These are phyloP conservation scores for Nannochloropsis salina DNA, from an alignment of 108 stramenopile genomes.

Conservation along the genomic window DNA sequence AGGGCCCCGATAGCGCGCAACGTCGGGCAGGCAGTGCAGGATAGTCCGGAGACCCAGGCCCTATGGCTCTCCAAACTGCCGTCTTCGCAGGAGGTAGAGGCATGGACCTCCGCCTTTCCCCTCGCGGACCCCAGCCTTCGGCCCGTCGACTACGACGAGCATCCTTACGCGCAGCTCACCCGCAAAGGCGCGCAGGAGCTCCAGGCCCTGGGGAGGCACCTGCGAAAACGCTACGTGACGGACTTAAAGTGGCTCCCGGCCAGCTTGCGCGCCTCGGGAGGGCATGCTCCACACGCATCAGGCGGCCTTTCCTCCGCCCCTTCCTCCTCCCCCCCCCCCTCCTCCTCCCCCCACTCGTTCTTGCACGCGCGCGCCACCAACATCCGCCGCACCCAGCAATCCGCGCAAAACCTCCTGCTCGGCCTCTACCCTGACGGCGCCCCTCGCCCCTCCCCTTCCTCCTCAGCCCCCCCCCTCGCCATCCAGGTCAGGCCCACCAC, in stretches of 20 bases:
- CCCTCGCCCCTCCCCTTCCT: constrained; percentile 20
- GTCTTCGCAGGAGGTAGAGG: constrained; percentile 15
- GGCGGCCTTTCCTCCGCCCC: not conserved
- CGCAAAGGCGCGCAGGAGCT: not conserved
- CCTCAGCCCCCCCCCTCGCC: not conserved
- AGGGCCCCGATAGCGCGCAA: constrained; percentile 37
- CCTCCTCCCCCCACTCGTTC: not conserved
- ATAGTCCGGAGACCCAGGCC: not conserved
- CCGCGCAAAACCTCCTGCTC: constrained; percentile 32
- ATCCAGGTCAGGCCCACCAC: not conserved
- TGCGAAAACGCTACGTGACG: not conserved
- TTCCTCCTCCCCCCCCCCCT: not conserved
- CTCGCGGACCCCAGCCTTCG: not conserved
- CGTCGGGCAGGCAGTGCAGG: constrained; percentile 28
- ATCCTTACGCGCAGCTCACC: constrained; percentile 15
- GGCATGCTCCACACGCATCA: too few species aligned
- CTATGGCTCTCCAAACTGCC: constrained; percentile 41
- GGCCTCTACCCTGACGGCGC: constrained; percentile 23
- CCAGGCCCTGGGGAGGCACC: not conserved
- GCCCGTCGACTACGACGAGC: not conserved
- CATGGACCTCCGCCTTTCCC: not conserved
- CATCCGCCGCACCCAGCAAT: constrained; percentile 31
- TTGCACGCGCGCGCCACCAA: constrained; percentile 28
- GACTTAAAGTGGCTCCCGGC: not conserved
- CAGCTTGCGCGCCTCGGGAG: not conserved